These are phyloP conservation scores for Sugiyamaella paludigena DNA, from an alignment of 1,139 yeast species.

Conservation along the genomic window DNA sequence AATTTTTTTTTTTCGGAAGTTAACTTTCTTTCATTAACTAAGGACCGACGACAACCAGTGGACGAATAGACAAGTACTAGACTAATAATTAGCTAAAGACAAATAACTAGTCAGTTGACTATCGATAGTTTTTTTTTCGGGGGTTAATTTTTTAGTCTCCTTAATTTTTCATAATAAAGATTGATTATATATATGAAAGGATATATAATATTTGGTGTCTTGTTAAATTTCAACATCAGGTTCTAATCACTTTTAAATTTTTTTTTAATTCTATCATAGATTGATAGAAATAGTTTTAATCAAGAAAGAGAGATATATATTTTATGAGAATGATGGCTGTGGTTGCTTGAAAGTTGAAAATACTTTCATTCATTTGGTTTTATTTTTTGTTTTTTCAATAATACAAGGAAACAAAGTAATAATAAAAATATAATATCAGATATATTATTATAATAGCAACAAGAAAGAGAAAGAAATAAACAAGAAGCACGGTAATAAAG, in stretches of 20 bases:
- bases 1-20: too few relatives aligned
- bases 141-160: too few relatives aligned
- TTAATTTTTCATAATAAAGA: neutral
- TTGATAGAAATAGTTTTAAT: neutral
- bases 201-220: too few relatives aligned
- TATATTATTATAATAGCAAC: neutral
- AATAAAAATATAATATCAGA: neutral
- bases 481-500: neutral
- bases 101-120: too few relatives aligned
- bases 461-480: neutral
- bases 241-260: neutral
- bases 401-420: neutral
- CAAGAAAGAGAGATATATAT: neutral
- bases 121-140: too few relatives aligned
- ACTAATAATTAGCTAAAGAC: too few relatives aligned
- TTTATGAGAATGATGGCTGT: constrained; percentile 7
- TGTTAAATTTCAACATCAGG: too few relatives aligned
- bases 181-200: too few relatives aligned
- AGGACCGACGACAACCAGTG: too few relatives aligned
- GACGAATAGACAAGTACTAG: too few relatives aligned
- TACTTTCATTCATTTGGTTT: constrained; percentile 11
- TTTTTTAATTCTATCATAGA: too few relatives aligned
- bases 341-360: constrained; percentile 12
- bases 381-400: constrained; percentile 1
- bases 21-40: too few relatives aligned